Evolutionary conservation across 306 rosid genomes (phyloP).

Genomic region (Malus domestica): ASM211411v1 NC_041802.1:25864001-25864500

Average conservation of each 20-base stretch:
- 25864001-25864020: too few relatives aligned
- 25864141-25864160: too few relatives aligned
- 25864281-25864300: neutral
- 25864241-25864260: neutral
- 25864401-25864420: neutral
- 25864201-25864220: neutral
- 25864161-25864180: too few relatives aligned
- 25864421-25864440: neutral
- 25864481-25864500: neutral
- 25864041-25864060: too few relatives aligned
- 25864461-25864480: too few relatives aligned
- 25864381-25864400: neutral
- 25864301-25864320: slow-evolving; percentile 19
- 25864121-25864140: too few relatives aligned
- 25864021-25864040: too few relatives aligned
- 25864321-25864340: slow-evolving; percentile 24
- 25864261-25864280: slow-evolving; percentile 8
- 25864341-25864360: slow-evolving; percentile 9
- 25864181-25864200: neutral
- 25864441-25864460: neutral
- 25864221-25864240: neutral
- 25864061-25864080: too few relatives aligned
- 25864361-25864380: neutral
- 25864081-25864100: too few relatives aligned
- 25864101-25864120: rapidly evolving